These are phyloP conservation scores for Pythium pyrilobum DNA, from an alignment of 352 stramenopile species.

Conservation along the genomic window DNA sequence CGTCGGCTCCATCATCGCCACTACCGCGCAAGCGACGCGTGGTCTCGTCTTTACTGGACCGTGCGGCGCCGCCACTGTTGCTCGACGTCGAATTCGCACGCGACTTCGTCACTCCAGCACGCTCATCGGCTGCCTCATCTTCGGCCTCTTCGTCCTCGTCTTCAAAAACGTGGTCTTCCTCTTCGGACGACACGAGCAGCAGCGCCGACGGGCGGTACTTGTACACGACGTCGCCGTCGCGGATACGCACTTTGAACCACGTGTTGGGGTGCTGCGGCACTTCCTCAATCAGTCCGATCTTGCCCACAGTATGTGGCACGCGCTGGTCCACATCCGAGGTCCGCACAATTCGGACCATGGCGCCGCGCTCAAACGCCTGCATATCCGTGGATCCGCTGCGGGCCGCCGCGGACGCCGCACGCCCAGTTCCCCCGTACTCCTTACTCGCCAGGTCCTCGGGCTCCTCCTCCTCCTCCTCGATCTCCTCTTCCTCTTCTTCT, in stretches of 20 bases:
- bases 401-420: not conserved
- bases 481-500: slow-evolving; percentile 24
- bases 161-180: slow-evolving; percentile 19
- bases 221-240: slow-evolving; percentile 81
- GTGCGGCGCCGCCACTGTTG: not conserved
- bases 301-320: slow-evolving; percentile 72
- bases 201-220: slow-evolving; percentile 82
- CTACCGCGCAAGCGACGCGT: not conserved
- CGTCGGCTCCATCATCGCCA: slow-evolving; percentile 23
- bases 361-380: slow-evolving; percentile 46
- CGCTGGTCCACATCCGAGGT: slow-evolving; percentile 81
- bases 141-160: slow-evolving; percentile 18
- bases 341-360: slow-evolving; percentile 62
- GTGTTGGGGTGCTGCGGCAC: slow-evolving; percentile 80
- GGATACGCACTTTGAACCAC: slow-evolving; percentile 83
- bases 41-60: not conserved
- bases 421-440: slow-evolving; percentile 1
- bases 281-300: slow-evolving; percentile 79
- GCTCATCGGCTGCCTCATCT: not conserved
- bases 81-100: slow-evolving; percentile 1
- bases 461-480: slow-evolving; percentile 17
- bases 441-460: not conserved
- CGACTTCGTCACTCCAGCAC: not conserved
- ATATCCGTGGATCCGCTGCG: slow-evolving; percentile 31
- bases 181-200: slow-evolving; percentile 30